Conservation (phyloP, 2,329 filamentous ascomycete genomes). For the Pestalotiopsis sp. region DNA sequence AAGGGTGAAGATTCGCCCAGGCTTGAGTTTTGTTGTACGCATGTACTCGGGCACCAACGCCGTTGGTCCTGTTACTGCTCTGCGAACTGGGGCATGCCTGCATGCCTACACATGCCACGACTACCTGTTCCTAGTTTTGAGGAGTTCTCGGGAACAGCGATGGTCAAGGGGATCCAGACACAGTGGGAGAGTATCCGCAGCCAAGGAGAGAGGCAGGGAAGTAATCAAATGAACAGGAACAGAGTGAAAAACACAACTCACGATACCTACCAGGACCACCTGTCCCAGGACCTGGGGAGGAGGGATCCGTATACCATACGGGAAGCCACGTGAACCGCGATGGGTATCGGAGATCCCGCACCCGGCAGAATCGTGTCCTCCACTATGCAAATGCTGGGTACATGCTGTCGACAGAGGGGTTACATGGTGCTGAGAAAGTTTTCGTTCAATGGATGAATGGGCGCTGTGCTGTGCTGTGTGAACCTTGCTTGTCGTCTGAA, state of each 20-base stretch:
- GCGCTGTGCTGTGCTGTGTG: background rate
- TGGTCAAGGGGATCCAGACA: background rate
- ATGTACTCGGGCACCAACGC: slow-evolving; percentile 2
- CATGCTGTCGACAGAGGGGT: background rate
- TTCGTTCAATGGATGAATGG: background rate
- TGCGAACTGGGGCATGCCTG: slow-evolving; percentile 2
- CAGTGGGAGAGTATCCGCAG: background rate
- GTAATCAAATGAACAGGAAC: background rate
- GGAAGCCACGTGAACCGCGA: slow-evolving; percentile 9
- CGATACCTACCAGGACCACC: background rate
- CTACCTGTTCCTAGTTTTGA: background rate
- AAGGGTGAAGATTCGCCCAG: background rate
- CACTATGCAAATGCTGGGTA: background rate
- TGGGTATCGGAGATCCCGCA: slow-evolving; percentile 10
- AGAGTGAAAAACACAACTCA: too few species aligned
- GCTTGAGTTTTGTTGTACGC: background rate
- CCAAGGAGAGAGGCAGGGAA: background rate
- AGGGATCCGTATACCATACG: slow-evolving; percentile 5
- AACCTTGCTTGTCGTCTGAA: background rate
- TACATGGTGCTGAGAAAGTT: background rate
- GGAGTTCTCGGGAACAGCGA: slow-evolving; percentile 3
- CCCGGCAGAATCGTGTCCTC: slow-evolving; percentile 4
- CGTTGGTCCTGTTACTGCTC: background rate
- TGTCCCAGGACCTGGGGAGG: background rate
- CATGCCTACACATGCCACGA: background rate